Conservation (phyloP, 805 yeast species). For the Suhomyces faveliae region DNA sequence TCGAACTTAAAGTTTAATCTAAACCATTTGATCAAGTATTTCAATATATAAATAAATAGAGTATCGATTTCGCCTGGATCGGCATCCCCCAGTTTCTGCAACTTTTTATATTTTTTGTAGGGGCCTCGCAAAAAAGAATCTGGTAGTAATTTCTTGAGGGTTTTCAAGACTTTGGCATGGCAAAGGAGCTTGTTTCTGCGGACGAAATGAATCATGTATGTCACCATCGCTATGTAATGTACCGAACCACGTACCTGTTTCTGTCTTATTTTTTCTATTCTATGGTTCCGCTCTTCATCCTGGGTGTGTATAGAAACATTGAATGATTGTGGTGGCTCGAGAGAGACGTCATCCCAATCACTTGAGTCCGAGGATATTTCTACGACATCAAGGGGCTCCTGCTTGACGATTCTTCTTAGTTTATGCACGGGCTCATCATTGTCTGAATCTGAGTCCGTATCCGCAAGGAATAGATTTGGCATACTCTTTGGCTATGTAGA, state of each 20-base stretch:
- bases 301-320: slow-evolving; percentile 3
- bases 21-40: slow-evolving; percentile 35
- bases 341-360: slow-evolving; percentile 11
- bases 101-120: slow-evolving; percentile 18
- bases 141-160: slow-evolving; percentile 26
- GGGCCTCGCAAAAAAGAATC: slow-evolving; percentile 14
- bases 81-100: neutral
- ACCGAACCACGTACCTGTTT: slow-evolving; percentile 11
- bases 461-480: neutral
- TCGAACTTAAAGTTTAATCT: slow-evolving; percentile 28
- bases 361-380: slow-evolving; percentile 4
- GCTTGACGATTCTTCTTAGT: neutral
- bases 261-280: slow-evolving; percentile 8
- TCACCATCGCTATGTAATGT: slow-evolving; percentile 22
- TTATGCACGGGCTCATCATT: neutral
- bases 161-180: slow-evolving; percentile 16
- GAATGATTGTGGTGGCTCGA: neutral
- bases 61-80: slow-evolving; percentile 10
- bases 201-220: slow-evolving; percentile 22
- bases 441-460: neutral
- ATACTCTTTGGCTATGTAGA: no score
- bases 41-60: slow-evolving; percentile 27
- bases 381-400: neutral
- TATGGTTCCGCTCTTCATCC: slow-evolving; percentile 10
- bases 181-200: slow-evolving; percentile 23